Conservation (phyloP, 768 basidiomycete genomes). For the Lyophyllum decastes region DNA sequence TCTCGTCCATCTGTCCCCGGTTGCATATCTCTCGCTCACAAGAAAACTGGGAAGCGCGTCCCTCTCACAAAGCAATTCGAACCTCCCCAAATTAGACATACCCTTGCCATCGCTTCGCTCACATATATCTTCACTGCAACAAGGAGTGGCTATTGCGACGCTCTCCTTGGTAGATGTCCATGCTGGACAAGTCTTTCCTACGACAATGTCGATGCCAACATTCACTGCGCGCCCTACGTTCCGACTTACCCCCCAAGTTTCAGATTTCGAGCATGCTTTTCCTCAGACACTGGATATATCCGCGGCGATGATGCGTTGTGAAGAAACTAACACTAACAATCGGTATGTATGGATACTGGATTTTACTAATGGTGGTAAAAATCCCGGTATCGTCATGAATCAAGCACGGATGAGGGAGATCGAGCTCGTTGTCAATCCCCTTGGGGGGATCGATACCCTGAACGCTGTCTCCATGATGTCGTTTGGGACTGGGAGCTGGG, state of each 20-base stretch:
- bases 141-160: slow-evolving; percentile 59
- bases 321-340: slow-evolving; percentile 13
- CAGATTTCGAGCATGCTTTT: slow-evolving; percentile 53
- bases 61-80: slow-evolving; percentile 17
- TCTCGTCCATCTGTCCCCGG: slow-evolving; percentile 68
- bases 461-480: slow-evolving; percentile 43
- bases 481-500: slow-evolving; percentile 60
- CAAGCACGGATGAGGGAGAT: slow-evolving; percentile 76
- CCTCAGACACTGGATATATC: slow-evolving; percentile 40
- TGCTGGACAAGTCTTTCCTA: slow-evolving; percentile 38
- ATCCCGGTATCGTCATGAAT: slow-evolving; percentile 66
- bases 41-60: slow-evolving; percentile 28
- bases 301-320: slow-evolving; percentile 20
- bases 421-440: slow-evolving; percentile 59
- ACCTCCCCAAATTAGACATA: slow-evolving; percentile 51
- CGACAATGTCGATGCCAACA: slow-evolving; percentile 47
- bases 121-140: slow-evolving; percentile 38
- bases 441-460: slow-evolving; percentile 49
- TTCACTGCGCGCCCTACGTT: slow-evolving; percentile 53
- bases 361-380: slow-evolving; percentile 59
- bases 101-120: slow-evolving; percentile 48
- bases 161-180: slow-evolving; percentile 41
- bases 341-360: slow-evolving; percentile 68
- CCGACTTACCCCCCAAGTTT: slow-evolving; percentile 45
- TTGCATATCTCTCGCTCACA: slow-evolving; percentile 64